Evolutionary conservation across 2,329 filamentous ascomycete species (phyloP).

Genomic region (Fusarium equiseti): DNA sequence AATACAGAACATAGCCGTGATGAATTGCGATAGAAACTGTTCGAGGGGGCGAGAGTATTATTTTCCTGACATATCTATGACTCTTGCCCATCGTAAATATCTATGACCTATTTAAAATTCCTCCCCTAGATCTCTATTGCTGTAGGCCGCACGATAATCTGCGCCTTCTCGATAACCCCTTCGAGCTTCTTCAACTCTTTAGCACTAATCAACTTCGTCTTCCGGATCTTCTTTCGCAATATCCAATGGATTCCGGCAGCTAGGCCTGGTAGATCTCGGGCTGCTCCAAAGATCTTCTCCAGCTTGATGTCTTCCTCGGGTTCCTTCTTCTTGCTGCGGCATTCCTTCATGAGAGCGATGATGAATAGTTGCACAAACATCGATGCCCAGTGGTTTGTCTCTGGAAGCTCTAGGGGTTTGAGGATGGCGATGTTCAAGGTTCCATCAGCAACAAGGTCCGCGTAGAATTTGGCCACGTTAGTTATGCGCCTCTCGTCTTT

Average conservation of each 20-base stretch:
- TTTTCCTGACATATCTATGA: neutral
- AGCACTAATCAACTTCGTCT: slow-evolving; percentile 66
- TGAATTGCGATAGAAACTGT: neutral
- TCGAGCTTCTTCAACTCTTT: slow-evolving; percentile 62
- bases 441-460: slow-evolving; percentile 61
- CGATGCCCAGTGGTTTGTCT: slow-evolving; percentile 79
- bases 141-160: slow-evolving; percentile 46
- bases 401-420: slow-evolving; percentile 81
- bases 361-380: slow-evolving; percentile 86
- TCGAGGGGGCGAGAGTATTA: neutral
- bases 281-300: slow-evolving; percentile 73
- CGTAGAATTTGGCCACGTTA: slow-evolving; percentile 68
- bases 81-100: neutral
- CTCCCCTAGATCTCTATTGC: slow-evolving; percentile 27
- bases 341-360: slow-evolving; percentile 78
- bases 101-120: neutral
- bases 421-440: slow-evolving; percentile 63
- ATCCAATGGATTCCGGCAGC: slow-evolving; percentile 83
- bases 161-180: slow-evolving; percentile 51
- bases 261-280: slow-evolving; percentile 74
- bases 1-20: neutral
- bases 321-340: slow-evolving; percentile 58
- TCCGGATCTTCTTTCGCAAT: slow-evolving; percentile 78
- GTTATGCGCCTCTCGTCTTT: slow-evolving; percentile 63
- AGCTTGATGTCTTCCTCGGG: slow-evolving; percentile 68